Evolutionary conservation across 257 asterid genomes (phyloP), one percentile per base, ranked within the genome.

Genomic region (Cruciata laevipes): DNA sequence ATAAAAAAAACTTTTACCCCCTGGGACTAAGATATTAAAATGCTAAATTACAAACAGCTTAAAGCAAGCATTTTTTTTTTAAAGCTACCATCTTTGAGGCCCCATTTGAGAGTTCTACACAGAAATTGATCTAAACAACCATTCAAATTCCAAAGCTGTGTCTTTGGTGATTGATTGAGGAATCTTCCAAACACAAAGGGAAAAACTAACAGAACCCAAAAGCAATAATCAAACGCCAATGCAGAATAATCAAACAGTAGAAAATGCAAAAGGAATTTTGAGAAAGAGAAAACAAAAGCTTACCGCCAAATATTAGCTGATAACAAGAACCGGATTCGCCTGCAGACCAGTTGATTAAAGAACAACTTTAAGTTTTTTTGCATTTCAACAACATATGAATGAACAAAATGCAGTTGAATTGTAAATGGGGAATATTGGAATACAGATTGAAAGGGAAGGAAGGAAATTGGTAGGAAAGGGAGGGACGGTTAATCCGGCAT

Each of bases 291-390:
- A 53, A 21, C 70, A 67, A 74, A 79, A 77, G 81, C 67, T 76
- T 80, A 87, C 95, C 95, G 83, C 83, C 81, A 82, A 83, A 79
- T 75, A 75, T 58, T 55, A 27, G 27, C 5, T 35, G 35, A 58
- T 58, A 58, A 58, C 17, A 52, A 69, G 68, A 58, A 78, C 70
- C 66, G 66, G 74, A 78, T 83, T 76, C 52, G 55, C 53, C 69
- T 31, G 65, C 61, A 60, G 57, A 6, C 37, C 56, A 55, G 30
- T 62, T 5, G 49, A 62, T 32, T 47, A 6, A 62, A 62, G 49
- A 62, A 62, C 30, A 31, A 30, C 5, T 47, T 31, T n/a, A 59
- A 49, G 47, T 13, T 30, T 18, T 13, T 21, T 24, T 33, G 44
- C 52, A 65, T 25, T 65, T 25, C 31, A 61, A 7, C 38, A 42